Evolutionary conservation across 169 alveolate species (phyloP).

Genomic region (Babesia sp.): DNA sequence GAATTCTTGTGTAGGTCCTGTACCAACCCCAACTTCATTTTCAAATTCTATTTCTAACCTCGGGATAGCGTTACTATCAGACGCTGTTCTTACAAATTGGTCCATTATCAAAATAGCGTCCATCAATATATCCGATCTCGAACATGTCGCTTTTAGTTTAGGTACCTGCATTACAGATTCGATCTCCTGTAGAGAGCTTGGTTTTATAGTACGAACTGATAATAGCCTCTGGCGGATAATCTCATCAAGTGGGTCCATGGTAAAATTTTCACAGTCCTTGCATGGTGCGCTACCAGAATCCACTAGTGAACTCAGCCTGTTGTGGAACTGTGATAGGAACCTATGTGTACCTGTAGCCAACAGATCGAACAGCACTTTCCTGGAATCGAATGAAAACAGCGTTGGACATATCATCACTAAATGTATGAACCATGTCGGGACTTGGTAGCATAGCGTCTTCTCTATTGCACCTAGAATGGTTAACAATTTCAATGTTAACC

Average conservation of each 20-base stretch:
- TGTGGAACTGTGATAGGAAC: conserved; percentile 14
- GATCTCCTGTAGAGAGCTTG: background rate
- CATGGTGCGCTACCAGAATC: background rate
- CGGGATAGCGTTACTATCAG: conserved; percentile 18
- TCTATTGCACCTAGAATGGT: conserved; percentile 2
- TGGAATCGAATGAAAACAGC: conserved; percentile 40
- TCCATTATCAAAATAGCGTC: conserved; percentile 32
- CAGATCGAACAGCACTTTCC: conserved; percentile 26
- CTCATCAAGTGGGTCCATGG: conserved; percentile 41
- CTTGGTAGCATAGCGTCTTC: conserved; percentile 33
- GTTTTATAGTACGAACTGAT: background rate
- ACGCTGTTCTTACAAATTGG: conserved; percentile 7
- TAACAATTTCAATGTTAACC: conserved; percentile 25
- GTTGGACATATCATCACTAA: conserved; percentile 29
- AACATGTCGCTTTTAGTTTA: conserved; percentile 20
- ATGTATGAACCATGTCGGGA: conserved; percentile 18
- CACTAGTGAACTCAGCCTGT: background rate
- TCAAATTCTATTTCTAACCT: conserved; percentile 45
- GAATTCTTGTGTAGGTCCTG: conserved; percentile 77
- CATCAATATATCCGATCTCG: conserved; percentile 3
- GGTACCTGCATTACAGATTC: conserved; percentile 23
- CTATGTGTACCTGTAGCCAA: conserved; percentile 30
- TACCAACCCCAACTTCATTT: conserved; percentile 75
- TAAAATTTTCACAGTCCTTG: background rate
- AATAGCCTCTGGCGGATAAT: conserved; percentile 23